Percentiles rank a stretch among this genome's conserved stretches.
Evolutionary conservation across 768 basidiomycete genomes (phyloP).

Genomic region (Tephrocybe sp.): DNA sequence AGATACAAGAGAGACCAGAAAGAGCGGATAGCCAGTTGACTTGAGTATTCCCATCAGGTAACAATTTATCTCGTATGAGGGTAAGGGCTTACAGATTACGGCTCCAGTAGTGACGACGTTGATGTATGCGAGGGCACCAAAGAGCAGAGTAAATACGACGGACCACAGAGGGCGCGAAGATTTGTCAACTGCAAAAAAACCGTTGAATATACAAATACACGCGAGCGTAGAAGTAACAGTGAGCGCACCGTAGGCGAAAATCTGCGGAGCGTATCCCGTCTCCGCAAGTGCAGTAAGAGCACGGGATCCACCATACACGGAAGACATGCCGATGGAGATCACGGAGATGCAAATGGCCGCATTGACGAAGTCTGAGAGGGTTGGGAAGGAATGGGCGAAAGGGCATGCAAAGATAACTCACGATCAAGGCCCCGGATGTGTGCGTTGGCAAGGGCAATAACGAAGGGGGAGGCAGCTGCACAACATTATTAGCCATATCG

Average conservation of each 20-base stretch:
- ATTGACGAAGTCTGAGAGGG: constrained; percentile 33
- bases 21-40: constrained; percentile 44
- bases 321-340: constrained; percentile 42
- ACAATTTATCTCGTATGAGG: neutral
- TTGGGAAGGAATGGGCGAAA: neutral
- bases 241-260: constrained; percentile 33
- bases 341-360: constrained; percentile 44
- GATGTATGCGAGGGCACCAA: constrained; percentile 38
- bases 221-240: neutral
- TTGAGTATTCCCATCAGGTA: constrained; percentile 6
- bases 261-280: constrained; percentile 43
- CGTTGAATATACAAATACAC: neutral
- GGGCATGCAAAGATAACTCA: constrained; percentile 9
- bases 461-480: constrained; percentile 40
- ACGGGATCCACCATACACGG: constrained; percentile 43
- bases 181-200: constrained; percentile 33
- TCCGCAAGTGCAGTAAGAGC: constrained; percentile 44
- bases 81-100: constrained; percentile 32
- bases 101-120: constrained; percentile 35
- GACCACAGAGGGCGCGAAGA: constrained; percentile 42
- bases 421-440: constrained; percentile 39
- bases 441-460: constrained; percentile 39
- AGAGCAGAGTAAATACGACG: constrained; percentile 32
- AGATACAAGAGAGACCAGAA: constrained; percentile 44
- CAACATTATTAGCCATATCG: neutral